Base-by-base conservation (phyloP, 805 yeast genomes). In the Schizosaccharomyces octosporus region DNA sequence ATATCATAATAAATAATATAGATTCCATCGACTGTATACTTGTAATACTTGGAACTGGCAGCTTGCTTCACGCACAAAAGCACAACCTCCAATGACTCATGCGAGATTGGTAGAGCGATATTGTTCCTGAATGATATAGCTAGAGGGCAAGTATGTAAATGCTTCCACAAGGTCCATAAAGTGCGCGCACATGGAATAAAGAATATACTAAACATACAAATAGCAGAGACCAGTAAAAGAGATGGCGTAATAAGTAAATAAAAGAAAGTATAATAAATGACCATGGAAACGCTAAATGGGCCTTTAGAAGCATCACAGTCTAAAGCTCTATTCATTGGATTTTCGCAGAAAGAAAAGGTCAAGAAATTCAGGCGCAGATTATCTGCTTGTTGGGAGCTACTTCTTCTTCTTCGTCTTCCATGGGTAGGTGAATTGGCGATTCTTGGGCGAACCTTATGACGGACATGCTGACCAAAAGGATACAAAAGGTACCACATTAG, bases 1-100 rank as follows among this genome's bases (percentile, higher is more conserved):
- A 93, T 73, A 69, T 93, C 93, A 73, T 93, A 82, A 69, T 93
- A 84, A 66, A 93, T 85, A 62, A 90, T 85, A 71, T 93, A 90
- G 1, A 97, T 89, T 63, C 98, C 98, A 65, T 87, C 97, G 59
- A 93, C 86, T 0, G 98, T 93, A 71, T 86, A 89, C 74, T 93
- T 93, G 75, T 89, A 93, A 72, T 93, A 93, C 70, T 88, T 95
- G 70, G 81, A 78, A 1, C 97, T 97, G 65, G 87, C 81, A 62
- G 95, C 87, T 68, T 97, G 79, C 72, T 87, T 90, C 0, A 97
- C 89, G 72, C 96, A 88, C 51, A 93, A 75, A 60, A 93, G 72
- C 62, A 93, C 81, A 67, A 80, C 78, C 66, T 63, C 45, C n/a
- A 65, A 61, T 19, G 65, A 55, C 48, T 66, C 69, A 61, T 79